These are phyloP conservation scores for Yamadazyma insecticola DNA, from an alignment of 805 yeast species.

Conservation along the genomic window DNA sequence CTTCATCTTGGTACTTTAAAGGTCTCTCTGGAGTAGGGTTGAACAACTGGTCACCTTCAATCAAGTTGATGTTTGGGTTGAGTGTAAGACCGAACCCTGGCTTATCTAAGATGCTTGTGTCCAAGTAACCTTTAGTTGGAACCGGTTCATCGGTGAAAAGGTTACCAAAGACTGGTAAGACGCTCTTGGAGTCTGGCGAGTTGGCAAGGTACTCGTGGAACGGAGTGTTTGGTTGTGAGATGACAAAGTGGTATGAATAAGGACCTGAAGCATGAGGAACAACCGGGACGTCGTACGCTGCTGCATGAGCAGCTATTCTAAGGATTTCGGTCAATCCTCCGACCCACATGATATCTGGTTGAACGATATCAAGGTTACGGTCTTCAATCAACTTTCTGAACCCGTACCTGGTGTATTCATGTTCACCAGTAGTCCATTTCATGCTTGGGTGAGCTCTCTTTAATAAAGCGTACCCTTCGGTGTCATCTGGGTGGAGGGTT, in stretches of 20 bases:
- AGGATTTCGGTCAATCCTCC: constrained; percentile 48
- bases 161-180: constrained; percentile 44
- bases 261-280: constrained; percentile 55
- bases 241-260: constrained; percentile 47
- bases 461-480: constrained; percentile 42
- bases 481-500: constrained; percentile 48
- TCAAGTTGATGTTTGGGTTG: constrained; percentile 38
- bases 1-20: too few species aligned
- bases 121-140: constrained; percentile 40
- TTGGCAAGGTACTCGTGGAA: constrained; percentile 50
- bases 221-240: constrained; percentile 46
- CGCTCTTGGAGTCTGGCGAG: constrained; percentile 43
- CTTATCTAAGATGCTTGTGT: constrained; percentile 36
- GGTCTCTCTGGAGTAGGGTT: constrained; percentile 38
- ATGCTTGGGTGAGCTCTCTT: constrained; percentile 44
- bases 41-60: constrained; percentile 35
- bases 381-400: constrained; percentile 49
- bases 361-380: constrained; percentile 43
- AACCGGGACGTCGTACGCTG: constrained; percentile 50
- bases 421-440: constrained; percentile 52
- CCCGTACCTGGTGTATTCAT: constrained; percentile 48
- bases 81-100: constrained; percentile 49
- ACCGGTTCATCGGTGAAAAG: constrained; percentile 45
- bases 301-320: constrained; percentile 45
- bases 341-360: constrained; percentile 53